phyloP scores from a whole-genome alignment of 257 asterid genomes.

The Penstemon davidsonii region DNA sequence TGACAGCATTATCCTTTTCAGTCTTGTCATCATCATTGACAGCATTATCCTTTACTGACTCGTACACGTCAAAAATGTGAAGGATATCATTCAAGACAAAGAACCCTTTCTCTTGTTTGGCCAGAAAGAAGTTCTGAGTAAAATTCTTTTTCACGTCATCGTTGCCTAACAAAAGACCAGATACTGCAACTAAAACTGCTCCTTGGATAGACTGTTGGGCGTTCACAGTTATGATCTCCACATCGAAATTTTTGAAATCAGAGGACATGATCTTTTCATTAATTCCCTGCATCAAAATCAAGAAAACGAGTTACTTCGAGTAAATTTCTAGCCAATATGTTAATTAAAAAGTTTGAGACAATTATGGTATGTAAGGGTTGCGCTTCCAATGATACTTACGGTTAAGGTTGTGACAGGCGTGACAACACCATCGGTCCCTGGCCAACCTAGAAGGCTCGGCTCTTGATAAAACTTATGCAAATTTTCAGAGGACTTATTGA shows the following conservation, averaged over 20 bases:
- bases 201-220: slow-evolving; percentile 49
- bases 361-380: background rate
- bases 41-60: background rate
- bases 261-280: slow-evolving; percentile 54
- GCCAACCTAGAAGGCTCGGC: slow-evolving; percentile 47
- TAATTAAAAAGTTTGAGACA: background rate
- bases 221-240: slow-evolving; percentile 34
- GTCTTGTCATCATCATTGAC: background rate
- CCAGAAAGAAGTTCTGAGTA: slow-evolving; percentile 62
- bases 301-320: background rate
- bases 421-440: slow-evolving; percentile 34
- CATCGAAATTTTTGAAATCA: slow-evolving; percentile 36
- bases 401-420: slow-evolving; percentile 37
- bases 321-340: background rate
- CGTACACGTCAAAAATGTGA: slow-evolving; percentile 27
- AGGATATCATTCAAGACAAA: slow-evolving; percentile 69
- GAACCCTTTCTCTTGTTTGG: slow-evolving; percentile 50
- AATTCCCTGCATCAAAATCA: slow-evolving; percentile 48
- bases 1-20: too few species aligned
- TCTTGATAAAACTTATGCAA: slow-evolving; percentile 53
- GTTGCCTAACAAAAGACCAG: slow-evolving; percentile 38
- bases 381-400: slow-evolving; percentile 32
- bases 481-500: slow-evolving; percentile 34
- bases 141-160: slow-evolving; percentile 38
- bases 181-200: slow-evolving; percentile 51